Evolutionary conservation across 1,284 basidiomycete species (phyloP), one percentile per base, ranked within the genome.

Genomic region (Gymnopus androsaceus): DNA sequence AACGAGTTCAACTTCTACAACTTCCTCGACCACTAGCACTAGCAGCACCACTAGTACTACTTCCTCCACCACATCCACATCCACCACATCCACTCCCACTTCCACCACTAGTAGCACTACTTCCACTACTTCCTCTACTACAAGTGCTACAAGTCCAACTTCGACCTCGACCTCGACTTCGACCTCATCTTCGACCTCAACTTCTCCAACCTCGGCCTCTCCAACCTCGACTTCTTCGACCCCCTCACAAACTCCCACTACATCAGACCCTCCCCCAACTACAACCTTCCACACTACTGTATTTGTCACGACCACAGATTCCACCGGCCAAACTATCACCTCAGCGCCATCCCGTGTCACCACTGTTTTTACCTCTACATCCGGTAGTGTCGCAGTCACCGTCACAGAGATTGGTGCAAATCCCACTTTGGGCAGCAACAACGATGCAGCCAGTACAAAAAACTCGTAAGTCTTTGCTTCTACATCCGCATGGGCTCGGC

Each of bases 371-470:
- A 83, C 79, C 2, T 79, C 79, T 14, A 87, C 83, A 34, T 75
- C 71, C 27, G 71, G 81, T 61, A 88, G 88, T 9, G 62, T 64
- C 12, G 63, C 76, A 30, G 73, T 77, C 49, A 85, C 84, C 3
- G 72, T 87, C 54, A 90, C 88, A 0, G 74, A 83, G 62, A 69
- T 84, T 23, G 72, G 81, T 34, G 72, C 79, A 21, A 89, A 89
- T 65, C 88, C 87, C 15, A 87, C 87, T 17, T 36, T 50, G n/a
- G 12, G 48, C 34, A 25, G 34, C n/a, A n/a, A n/a, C n/a, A n/a
- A n/a, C 11, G 23, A 34, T 19, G 25, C 33, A 19, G 48, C 19
- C n/a, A 50, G 30, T 37, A 23, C 23, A 38, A 37, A 25, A n/a
- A 71, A 78, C 49, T 72, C 81, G 85, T 87, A 64, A 68, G 80